Base-by-base conservation (phyloP, 768 basidiomycete genomes). In the Tulasnella calospora region DNA sequence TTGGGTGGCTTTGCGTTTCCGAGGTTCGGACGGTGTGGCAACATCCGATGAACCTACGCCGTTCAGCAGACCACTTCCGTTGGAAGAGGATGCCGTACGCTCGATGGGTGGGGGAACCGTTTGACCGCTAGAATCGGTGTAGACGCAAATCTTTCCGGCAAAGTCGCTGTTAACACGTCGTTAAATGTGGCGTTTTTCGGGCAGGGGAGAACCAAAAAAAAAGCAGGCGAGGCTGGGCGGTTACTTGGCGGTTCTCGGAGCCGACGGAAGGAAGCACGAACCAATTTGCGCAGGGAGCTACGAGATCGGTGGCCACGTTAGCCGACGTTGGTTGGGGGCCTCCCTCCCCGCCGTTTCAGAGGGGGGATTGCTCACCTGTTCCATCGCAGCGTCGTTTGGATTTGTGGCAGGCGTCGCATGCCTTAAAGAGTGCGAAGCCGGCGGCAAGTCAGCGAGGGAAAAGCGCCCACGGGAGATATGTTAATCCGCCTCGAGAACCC, bases 371-470 rank as follows among this genome's bases (percentile, higher is more conserved):
- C 78, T 40, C 70, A 79, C 79, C 36, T 23, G 67, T 70, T 21
- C 79, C 79, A 57, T 79, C 79, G 51, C 93, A 94, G 71, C 93
- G 89, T 35, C 93, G 89, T 83, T 94, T 94, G 85, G 90, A 91
- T 84, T 92, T 93, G 83, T 94, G 94, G 83, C 93, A 94, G 75
- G 92, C 91, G 84, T 93, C 92, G 84, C 93, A 94, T 72, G 93
- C 88, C 88, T 89, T 3, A 46, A 13, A 30, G 57, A 72, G 70
- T 40, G 36, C 36, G 74, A 67, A 67, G 61, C 61, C 61, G 61
- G 61, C 61, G 61, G 61, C 61, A 67, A 67, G 61, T 67, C 61
- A 67, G 61, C 61, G 61, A 67, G 61, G 61, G 61, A 67, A n/a
- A 67, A 67, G 61, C 61, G 61, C 61, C 61, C 61, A 67, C 61